These are phyloP conservation scores for Syncephalastrum racemosum DNA, from an alignment of 371 early-diverging fungal species.

Conservation along the genomic window DNA sequence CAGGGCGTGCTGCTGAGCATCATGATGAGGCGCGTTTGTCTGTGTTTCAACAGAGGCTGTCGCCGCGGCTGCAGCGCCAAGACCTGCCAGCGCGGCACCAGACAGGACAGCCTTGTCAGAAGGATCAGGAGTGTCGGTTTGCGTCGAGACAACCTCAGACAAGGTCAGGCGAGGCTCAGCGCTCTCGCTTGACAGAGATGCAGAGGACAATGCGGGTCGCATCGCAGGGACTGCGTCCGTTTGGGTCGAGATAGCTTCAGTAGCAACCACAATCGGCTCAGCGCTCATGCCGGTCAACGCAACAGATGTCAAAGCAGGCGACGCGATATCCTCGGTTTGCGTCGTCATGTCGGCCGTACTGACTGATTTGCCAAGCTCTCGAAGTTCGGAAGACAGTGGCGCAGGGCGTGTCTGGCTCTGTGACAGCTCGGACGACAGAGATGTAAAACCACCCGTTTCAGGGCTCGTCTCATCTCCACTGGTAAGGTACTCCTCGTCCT, in stretches of 20 bases:
- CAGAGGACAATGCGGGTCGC: too few relatives aligned
- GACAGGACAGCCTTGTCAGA: too few relatives aligned
- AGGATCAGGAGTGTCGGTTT: too few relatives aligned
- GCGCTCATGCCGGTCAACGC: conserved; percentile 11
- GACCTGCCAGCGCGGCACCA: not conserved
- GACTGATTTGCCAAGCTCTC: not conserved
- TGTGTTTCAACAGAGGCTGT: not conserved
- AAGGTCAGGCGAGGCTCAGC: not conserved
- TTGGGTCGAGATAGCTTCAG: conserved; percentile 6
- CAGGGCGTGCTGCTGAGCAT: too few relatives aligned
- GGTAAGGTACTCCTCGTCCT: conserved; percentile 1
- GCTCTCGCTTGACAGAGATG: not conserved
- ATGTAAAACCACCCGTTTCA: conserved; percentile 10
- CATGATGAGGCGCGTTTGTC: too few relatives aligned
- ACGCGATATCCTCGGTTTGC: not conserved
- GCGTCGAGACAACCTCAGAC: too few relatives aligned
- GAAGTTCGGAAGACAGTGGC: conserved; percentile 1
- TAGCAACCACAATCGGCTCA: not conserved
- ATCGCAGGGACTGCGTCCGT: not conserved
- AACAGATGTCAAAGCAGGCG: not conserved
- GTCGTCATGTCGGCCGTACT: not conserved
- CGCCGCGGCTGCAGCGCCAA: not conserved
- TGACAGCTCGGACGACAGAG: conserved; percentile 18
- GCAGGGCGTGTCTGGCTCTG: conserved; percentile 7
- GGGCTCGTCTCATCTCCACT: conserved; percentile 1